Percentiles rank a stretch among this genome's conserved stretches.
Evolutionary conservation across 495 filamentous ascomycete genomes (phyloP).

Genomic region (Penicillium longicatenatum): DNA sequence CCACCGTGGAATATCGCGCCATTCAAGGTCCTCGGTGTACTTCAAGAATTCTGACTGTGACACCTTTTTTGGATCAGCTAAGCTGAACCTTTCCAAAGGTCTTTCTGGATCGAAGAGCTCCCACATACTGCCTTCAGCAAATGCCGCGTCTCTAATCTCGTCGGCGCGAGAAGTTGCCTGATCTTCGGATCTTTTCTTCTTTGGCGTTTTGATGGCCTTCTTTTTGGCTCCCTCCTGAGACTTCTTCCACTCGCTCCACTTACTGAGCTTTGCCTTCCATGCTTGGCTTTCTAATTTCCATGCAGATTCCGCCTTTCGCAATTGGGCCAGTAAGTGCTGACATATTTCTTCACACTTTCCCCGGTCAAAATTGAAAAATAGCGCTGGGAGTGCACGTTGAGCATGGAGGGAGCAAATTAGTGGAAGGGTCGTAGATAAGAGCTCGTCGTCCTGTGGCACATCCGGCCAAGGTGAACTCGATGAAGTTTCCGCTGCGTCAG

Average conservation of each 20-base stretch:
- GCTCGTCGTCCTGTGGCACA: not conserved
- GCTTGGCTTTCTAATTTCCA: constrained; percentile 56
- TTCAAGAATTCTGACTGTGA: constrained; percentile 52
- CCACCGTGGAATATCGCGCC: constrained; percentile 44
- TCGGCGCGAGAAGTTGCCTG: not conserved
- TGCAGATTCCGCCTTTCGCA: constrained; percentile 52
- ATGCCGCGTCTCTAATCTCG: constrained; percentile 40
- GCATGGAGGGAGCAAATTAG: constrained; percentile 62
- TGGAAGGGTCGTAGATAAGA: constrained; percentile 50
- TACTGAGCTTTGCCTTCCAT: constrained; percentile 51
- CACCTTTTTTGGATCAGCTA: constrained; percentile 61
- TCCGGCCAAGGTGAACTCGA: not conserved
- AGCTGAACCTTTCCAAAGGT: constrained; percentile 62
- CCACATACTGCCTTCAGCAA: constrained; percentile 53
- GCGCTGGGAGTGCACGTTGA: constrained; percentile 66
- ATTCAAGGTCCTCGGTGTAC: constrained; percentile 45
- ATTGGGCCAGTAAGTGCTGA: constrained; percentile 43
- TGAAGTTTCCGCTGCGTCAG: not conserved
- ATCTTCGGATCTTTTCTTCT: not conserved
- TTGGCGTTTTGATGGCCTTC: not conserved
- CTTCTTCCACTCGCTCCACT: not conserved
- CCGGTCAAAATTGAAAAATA: constrained; percentile 78
- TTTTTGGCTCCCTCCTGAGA: not conserved
- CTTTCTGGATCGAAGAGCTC: constrained; percentile 65
- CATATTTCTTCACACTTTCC: constrained; percentile 60